A percentile compares a stretch with the other conserved stretches of the same genome.
These are phyloP conservation scores for Nelumbo lutea DNA, from an alignment of 164 flowering plant species.

Conservation along the genomic window DNA sequence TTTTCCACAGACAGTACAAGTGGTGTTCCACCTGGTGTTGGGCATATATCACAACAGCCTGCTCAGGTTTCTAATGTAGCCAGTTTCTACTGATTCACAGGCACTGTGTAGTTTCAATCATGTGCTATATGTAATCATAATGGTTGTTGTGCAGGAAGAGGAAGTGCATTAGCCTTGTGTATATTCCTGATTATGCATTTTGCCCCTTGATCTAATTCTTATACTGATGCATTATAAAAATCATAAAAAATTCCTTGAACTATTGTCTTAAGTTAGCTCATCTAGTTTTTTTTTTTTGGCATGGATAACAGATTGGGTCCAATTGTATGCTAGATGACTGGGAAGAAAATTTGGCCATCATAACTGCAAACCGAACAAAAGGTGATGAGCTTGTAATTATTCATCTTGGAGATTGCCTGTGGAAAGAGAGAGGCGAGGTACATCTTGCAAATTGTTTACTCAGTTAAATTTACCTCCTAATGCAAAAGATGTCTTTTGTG, in stretches of 20 bases:
- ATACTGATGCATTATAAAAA: background rate
- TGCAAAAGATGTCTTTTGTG: background rate
- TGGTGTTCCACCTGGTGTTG: slow-evolving; percentile 24
- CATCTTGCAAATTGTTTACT: slow-evolving; percentile 2
- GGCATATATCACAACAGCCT: slow-evolving; percentile 41
- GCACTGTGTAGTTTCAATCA: background rate
- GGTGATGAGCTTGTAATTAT: slow-evolving; percentile 82
- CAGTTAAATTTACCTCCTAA: background rate
- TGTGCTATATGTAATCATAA: background rate
- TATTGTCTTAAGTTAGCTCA: slow-evolving; percentile 5
- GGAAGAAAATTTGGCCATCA: slow-evolving; percentile 88
- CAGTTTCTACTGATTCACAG: background rate
- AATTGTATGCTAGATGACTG: slow-evolving; percentile 74
- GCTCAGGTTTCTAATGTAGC: slow-evolving; percentile 44
- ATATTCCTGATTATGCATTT: too few species aligned
- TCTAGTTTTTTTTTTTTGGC: background rate
- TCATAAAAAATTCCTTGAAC: background rate
- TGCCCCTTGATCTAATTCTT: background rate
- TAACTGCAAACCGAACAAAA: slow-evolving; percentile 81
- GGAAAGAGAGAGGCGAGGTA: slow-evolving; percentile 88
- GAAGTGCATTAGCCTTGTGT: background rate
- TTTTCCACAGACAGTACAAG: slow-evolving; percentile 39
- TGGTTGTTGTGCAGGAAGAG: background rate
- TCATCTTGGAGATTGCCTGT: slow-evolving; percentile 88
- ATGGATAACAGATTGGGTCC: slow-evolving; percentile 36